phyloP scores from a whole-genome alignment of 1,139 yeast genomes.

The Kodamaea suecica region DNA sequence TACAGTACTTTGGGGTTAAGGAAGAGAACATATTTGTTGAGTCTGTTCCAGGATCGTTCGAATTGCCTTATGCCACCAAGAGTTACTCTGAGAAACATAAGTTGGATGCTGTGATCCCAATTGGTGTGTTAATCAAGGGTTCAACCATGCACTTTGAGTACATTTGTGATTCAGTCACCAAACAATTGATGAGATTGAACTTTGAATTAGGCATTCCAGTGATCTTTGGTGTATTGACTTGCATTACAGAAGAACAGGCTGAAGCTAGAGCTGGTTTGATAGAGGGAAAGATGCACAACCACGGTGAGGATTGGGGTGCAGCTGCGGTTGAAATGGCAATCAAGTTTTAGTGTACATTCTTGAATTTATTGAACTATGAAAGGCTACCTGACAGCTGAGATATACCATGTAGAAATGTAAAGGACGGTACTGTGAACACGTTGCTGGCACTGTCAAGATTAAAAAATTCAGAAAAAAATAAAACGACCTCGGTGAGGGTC shows the following conservation, averaged over 20 bases:
- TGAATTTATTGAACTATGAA: no score
- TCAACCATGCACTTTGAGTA: slow-evolving; percentile 98
- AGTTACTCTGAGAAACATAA: slow-evolving; percentile 48
- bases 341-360: no score
- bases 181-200: slow-evolving; percentile 81
- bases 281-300: slow-evolving; percentile 77
- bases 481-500: slow-evolving; percentile 18
- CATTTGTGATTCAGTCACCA: slow-evolving; percentile 86
- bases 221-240: slow-evolving; percentile 89
- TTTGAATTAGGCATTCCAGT: slow-evolving; percentile 71
- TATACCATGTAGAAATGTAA: no score
- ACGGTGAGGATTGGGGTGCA: slow-evolving; percentile 98
- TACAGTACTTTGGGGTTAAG: slow-evolving; percentile 64
- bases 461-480: slow-evolving; percentile 2
- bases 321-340: slow-evolving; percentile 97
- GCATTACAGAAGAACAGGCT: slow-evolving; percentile 93
- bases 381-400: neutral
- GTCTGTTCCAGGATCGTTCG: slow-evolving; percentile 92
- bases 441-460: no score
- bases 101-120: slow-evolving; percentile 86
- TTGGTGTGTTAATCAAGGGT: slow-evolving; percentile 93
- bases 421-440: no score
- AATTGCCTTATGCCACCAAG: slow-evolving; percentile 80
- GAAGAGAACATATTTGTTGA: slow-evolving; percentile 75
- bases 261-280: slow-evolving; percentile 88